Evolutionary conservation across 352 stramenopile species (phyloP), one percentile per base, ranked within the genome.

Genomic region (Globisporangium canariense): DNA sequence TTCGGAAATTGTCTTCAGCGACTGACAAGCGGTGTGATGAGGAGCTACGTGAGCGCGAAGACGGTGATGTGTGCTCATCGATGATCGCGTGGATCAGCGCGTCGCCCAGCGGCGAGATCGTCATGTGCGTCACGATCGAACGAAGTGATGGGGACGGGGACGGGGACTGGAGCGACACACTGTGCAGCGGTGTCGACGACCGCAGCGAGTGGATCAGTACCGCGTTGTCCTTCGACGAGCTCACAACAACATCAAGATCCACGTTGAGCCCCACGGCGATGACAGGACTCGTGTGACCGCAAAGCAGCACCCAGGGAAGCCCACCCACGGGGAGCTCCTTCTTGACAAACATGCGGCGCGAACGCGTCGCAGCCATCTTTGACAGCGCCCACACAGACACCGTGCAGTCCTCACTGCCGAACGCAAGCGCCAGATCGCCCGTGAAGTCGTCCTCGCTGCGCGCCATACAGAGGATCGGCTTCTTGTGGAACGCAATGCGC

Each of bases 401-500:
- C 0, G 84, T 95, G 38, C 86, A 93, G 66, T 95, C 86, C 66
- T 95, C 84, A 61, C 84, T 93, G 18, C 86, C 86, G 63, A 93
- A 95, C 1, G 86, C 86, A 36, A 95, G 66, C 8, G 86, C 86
- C 47, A 95, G 69, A 66, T 95, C 86, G 14, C 86, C 86, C 20
- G 86, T 95, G 65, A 95, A 92, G 40, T 92, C 86, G 55, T 95
- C 86, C 71, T 93, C 84, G 45, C 81, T 93, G 51, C 81, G 80
- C 13, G 86, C 83, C 84, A 93, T 93, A 65, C 86, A 95, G 60
- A 93, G 45, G 67, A 95, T 95, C 34, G 79, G 79, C 59, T 93
- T 91, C 65, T 95, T 93, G 74, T 95, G 86, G 73, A 95, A 95
- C 13, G 86, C 84, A 52, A 95, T 93, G 22, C 86, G 81, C 59